Base-by-base conservation (phyloP, 73 alveolate genomes). In the Blepharisma stoltei region DNA sequence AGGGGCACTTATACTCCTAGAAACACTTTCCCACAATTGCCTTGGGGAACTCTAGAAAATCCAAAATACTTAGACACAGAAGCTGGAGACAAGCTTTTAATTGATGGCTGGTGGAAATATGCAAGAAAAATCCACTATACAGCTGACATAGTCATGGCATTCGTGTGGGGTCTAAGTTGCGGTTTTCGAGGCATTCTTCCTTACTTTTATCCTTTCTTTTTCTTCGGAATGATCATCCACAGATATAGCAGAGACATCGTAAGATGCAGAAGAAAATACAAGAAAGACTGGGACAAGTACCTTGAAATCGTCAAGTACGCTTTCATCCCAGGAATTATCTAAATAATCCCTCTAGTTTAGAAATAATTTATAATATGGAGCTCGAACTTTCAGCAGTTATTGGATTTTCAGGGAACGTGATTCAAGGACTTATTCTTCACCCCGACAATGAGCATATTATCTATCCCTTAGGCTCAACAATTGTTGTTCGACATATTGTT, bases 401-500 rank as follows among this genome's bases (percentile, higher is more conserved):
- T 18, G 88, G 90, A 6, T 83, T 83, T 76, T 68, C 88, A 67
- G 88, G 97, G 65, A 82, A 84, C 70, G 95, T 92, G 68, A 84
- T 77, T 50, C 91, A 91, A 55, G 99, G 99, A 25, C 87, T 94
- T 38, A 89, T 92, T 11, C 88, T 94, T 37, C 99, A 94, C 80
- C 99, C 99, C 23, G 97, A 94, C 83, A 94, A 94, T 84, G 99
- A 94, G 92, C 97, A 93, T 70, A 65, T 94, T 71, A 81, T 94
- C 53, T 94, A 90, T 85, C 99, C 99, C 44, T 84, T 94, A 46
- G 97, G 99, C 41, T 85, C 94, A 47, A 93, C 97, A 65, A 94
- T 94, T 52, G 96, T 94, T 54, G 97, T 94, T 49, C 78, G 99
- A 66, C 97, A 92, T 86, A 89, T 94, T 60, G 87, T 92, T 71